Conservation (phyloP, 2,329 filamentous ascomycete genomes). For the Aspergillus chevalieri region DNA sequence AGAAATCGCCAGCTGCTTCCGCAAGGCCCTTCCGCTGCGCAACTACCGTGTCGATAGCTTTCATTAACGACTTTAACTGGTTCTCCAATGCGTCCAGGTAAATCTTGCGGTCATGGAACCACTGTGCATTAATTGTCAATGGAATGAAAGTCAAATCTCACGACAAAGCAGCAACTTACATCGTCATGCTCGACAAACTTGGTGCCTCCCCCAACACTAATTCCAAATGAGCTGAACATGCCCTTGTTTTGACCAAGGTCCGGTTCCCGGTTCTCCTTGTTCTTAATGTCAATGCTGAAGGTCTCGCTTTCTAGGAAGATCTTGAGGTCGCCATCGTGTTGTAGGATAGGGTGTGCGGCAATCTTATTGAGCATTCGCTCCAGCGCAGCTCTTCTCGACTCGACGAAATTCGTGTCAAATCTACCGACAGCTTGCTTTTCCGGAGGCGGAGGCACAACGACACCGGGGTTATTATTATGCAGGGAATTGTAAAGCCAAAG, state of each 20-base stretch:
- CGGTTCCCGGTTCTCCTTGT: constrained; percentile 88
- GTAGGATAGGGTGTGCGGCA: constrained; percentile 78
- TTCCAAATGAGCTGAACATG: constrained; percentile 77
- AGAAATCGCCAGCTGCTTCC: constrained; percentile 90
- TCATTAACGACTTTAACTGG: constrained; percentile 82
- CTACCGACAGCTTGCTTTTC: constrained; percentile 97
- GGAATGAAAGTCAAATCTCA: not conserved
- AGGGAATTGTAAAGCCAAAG: constrained; percentile 95
- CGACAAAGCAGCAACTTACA: constrained; percentile 46
- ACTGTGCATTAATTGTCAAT: constrained; percentile 46
- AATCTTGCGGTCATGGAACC: constrained; percentile 94
- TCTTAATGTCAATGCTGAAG: constrained; percentile 94
- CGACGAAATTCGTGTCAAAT: constrained; percentile 95
- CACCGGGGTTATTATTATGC: constrained; percentile 88
- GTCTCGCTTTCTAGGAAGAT: constrained; percentile 94
- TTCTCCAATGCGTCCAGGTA: constrained; percentile 92
- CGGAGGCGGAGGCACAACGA: constrained; percentile 90
- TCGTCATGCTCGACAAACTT: constrained; percentile 99
- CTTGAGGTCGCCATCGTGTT: constrained; percentile 90
- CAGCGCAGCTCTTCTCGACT: constrained; percentile 79
- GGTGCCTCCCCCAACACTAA: constrained; percentile 65
- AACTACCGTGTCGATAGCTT: constrained; percentile 90
- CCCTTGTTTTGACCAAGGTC: constrained; percentile 86
- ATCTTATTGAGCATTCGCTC: constrained; percentile 99
- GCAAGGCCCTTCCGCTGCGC: constrained; percentile 86